phyloP scores from a whole-genome alignment of 2,329 filamentous ascomycete species.

The Epicoccum nigrum region DNA sequence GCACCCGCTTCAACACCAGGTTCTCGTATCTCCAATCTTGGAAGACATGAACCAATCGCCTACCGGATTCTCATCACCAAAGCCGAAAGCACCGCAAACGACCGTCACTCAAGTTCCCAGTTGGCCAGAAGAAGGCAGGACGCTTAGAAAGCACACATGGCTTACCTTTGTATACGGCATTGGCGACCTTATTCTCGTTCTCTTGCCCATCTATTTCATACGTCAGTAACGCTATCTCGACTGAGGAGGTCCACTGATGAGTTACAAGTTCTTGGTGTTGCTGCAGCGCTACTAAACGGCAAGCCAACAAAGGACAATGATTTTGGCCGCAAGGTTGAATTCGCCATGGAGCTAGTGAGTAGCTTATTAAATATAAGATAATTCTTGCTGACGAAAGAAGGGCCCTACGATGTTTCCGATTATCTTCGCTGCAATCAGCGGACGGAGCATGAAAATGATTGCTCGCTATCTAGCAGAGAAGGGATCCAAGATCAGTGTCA shows the following conservation, averaged over 20 bases:
- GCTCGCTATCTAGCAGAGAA: slow-evolving; percentile 43
- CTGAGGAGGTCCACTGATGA: too few species aligned
- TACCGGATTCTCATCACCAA: slow-evolving; percentile 1
- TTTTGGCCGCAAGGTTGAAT: slow-evolving; percentile 36
- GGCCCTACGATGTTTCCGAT: slow-evolving; percentile 48
- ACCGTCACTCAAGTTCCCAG: slow-evolving; percentile 31
- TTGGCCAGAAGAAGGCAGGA: slow-evolving; percentile 38
- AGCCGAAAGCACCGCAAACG: slow-evolving; percentile 33
- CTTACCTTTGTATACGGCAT: slow-evolving; percentile 25
- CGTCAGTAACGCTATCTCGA: slow-evolving; percentile 25
- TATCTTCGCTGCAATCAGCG: slow-evolving; percentile 44
- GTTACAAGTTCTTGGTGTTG: slow-evolving; percentile 34
- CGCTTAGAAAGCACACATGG: slow-evolving; percentile 34
- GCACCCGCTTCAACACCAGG: slow-evolving; percentile 18
- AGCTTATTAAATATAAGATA: background rate
- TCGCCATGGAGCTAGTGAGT: slow-evolving; percentile 35
- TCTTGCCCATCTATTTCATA: slow-evolving; percentile 45
- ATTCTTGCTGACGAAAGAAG: too few species aligned
- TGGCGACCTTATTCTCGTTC: slow-evolving; percentile 37
- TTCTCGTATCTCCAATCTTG: slow-evolving; percentile 3
- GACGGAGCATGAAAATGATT: slow-evolving; percentile 46
- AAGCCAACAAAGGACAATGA: slow-evolving; percentile 28
- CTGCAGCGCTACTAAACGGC: slow-evolving; percentile 32
- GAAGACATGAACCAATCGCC: slow-evolving; percentile 5
- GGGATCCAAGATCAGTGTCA: slow-evolving; percentile 39